A percentile compares a stretch with the other conserved stretches of the same genome.
phyloP scores from a whole-genome alignment of 352 stramenopile species.

The Phytophthora gonapodyides region DNA sequence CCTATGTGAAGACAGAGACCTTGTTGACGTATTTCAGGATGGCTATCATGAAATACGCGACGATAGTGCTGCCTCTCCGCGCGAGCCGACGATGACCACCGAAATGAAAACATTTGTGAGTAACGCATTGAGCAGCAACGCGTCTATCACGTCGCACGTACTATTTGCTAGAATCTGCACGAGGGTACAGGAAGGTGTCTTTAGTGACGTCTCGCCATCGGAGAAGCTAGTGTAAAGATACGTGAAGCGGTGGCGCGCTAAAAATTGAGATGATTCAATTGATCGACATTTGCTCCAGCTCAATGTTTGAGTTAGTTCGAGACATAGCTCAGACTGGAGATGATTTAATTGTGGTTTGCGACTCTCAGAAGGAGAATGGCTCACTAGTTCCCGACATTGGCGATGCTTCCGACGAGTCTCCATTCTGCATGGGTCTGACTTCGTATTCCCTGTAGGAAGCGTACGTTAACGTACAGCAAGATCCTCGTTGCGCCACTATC shows the following conservation, averaged over 20 bases:
- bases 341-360: conserved; percentile 11
- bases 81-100: background rate
- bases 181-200: background rate
- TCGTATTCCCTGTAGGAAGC: background rate
- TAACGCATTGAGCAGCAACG: background rate
- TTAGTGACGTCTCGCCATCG: background rate
- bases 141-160: background rate
- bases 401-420: background rate
- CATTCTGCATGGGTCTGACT: background rate
- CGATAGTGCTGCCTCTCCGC: background rate
- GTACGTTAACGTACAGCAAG: background rate
- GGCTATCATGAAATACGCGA: no score
- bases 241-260: background rate
- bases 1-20: no score
- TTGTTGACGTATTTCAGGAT: no score
- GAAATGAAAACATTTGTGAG: background rate
- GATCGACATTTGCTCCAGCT: conserved; percentile 1
- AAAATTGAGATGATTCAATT: conserved; percentile 10
- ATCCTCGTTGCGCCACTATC: conserved; percentile 4
- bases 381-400: background rate
- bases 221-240: conserved; percentile 9
- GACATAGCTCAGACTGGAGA: background rate
- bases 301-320: background rate
- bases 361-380: background rate
- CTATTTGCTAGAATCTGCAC: background rate